Evolutionary conservation across 371 early-diverging fungal species (phyloP).

Genomic region (Capillidium rhysosporum): DNA sequence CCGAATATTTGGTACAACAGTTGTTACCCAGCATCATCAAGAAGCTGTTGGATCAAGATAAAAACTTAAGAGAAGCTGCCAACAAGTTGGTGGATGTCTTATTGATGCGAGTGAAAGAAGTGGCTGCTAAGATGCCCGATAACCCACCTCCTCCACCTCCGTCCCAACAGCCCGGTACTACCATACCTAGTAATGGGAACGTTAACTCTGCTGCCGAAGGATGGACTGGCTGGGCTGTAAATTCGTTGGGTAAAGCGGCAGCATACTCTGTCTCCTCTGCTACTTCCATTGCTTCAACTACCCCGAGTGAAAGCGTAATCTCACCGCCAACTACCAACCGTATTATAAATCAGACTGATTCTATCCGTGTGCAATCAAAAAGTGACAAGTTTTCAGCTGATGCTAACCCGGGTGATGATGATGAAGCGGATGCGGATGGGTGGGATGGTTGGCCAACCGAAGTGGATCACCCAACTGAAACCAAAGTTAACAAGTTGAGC

Average conservation of each 20-base stretch:
- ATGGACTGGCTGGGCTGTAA: slow-evolving; percentile 62
- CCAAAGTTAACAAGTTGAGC: neutral
- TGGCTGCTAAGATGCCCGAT: slow-evolving; percentile 44
- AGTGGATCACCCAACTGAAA: neutral
- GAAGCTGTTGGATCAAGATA: slow-evolving; percentile 69
- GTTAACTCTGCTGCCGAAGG: slow-evolving; percentile 8
- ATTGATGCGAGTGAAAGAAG: slow-evolving; percentile 27
- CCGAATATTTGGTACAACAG: slow-evolving; percentile 43
- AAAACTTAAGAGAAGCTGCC: slow-evolving; percentile 18
- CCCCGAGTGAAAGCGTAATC: neutral
- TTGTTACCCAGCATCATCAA: slow-evolving; percentile 57
- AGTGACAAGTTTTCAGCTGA: too few species aligned
- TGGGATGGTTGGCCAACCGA: neutral
- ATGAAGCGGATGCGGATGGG: too few species aligned
- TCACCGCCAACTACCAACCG: neutral
- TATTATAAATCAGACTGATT: too few species aligned
- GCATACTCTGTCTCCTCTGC: neutral
- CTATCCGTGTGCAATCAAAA: too few species aligned
- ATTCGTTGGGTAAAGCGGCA: slow-evolving; percentile 16
- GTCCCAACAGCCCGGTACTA: neutral
- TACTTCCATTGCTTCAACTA: neutral
- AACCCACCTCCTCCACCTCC: neutral
- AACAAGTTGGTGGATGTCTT: neutral
- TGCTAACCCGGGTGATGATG: too few species aligned
- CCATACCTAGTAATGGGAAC: neutral